Conservation (phyloP, 257 asterid species). For the Fraxinus excelsior region DNA sequence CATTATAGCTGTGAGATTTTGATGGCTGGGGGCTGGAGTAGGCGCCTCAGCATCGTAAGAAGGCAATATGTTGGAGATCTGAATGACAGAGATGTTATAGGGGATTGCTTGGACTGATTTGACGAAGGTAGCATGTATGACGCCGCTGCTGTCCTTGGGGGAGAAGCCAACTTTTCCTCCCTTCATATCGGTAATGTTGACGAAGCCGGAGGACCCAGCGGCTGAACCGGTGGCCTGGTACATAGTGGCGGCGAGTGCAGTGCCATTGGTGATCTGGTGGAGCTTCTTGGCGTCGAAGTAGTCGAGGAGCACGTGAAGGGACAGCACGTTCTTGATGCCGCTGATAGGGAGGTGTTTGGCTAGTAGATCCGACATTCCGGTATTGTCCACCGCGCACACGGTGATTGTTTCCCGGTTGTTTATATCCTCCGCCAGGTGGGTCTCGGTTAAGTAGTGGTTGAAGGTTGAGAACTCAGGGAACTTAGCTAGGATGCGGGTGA, state of each 20-base stretch:
- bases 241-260: constrained; percentile 69
- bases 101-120: constrained; percentile 46
- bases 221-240: constrained; percentile 78
- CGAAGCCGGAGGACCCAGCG: constrained; percentile 67
- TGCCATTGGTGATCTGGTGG: constrained; percentile 64
- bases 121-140: constrained; percentile 47
- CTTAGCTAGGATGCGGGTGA: constrained; percentile 53
- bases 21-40: constrained; percentile 52
- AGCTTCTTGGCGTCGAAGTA: constrained; percentile 71
- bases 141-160: constrained; percentile 37
- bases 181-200: constrained; percentile 52
- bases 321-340: constrained; percentile 52
- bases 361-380: constrained; percentile 67
- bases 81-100: constrained; percentile 68
- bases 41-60: constrained; percentile 74
- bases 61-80: constrained; percentile 54
- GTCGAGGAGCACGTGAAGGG: constrained; percentile 72
- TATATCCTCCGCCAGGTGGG: constrained; percentile 67
- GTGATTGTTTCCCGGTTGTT: constrained; percentile 64
- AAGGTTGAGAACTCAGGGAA: constrained; percentile 58
- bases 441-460: constrained; percentile 57
- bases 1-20: constrained; percentile 57
- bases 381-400: constrained; percentile 62
- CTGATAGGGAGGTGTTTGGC: constrained; percentile 42
- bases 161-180: constrained; percentile 75